Conservation (phyloP, 1,284 basidiomycete genomes). For the Cutaneotrichosporon sp. region DNA sequence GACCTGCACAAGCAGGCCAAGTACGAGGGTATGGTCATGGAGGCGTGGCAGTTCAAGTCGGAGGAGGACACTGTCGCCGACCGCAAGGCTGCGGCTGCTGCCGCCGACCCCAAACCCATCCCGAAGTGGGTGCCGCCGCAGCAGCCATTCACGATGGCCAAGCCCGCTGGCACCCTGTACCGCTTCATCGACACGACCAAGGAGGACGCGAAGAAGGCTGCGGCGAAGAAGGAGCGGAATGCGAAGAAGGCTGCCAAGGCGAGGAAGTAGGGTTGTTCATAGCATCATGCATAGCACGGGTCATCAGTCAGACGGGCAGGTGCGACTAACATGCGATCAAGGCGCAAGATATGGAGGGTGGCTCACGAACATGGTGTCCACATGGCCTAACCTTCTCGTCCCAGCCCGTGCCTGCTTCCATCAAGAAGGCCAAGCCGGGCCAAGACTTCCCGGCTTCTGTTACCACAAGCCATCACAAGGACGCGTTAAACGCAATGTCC, state of each 20-base stretch:
- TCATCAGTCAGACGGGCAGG: background rate
- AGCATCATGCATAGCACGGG: constrained; percentile 5
- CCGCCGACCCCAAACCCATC: background rate
- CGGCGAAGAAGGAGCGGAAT: background rate
- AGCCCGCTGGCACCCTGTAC: constrained; percentile 10
- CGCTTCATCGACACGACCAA: constrained; percentile 20
- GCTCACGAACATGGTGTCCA: too few species aligned
- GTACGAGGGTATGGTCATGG: constrained; percentile 28
- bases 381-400: too few species aligned
- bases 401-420: too few species aligned
- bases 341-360: too few species aligned
- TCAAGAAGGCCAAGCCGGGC: too few species aligned
- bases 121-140: background rate
- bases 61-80: constrained; percentile 25
- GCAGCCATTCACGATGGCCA: background rate
- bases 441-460: too few species aligned
- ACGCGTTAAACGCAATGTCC: too few species aligned
- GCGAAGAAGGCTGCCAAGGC: background rate
- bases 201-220: constrained; percentile 5
- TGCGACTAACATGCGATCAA: too few species aligned
- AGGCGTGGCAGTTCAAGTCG: constrained; percentile 41
- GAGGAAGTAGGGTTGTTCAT: background rate
- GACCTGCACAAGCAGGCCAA: constrained; percentile 6
- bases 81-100: constrained; percentile 14
- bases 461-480: too few species aligned